Evolutionary conservation across 495 filamentous ascomycete genomes (phyloP), one percentile per base, ranked within the genome.

Genomic region (Amphirosellinia nigrospora): DNA sequence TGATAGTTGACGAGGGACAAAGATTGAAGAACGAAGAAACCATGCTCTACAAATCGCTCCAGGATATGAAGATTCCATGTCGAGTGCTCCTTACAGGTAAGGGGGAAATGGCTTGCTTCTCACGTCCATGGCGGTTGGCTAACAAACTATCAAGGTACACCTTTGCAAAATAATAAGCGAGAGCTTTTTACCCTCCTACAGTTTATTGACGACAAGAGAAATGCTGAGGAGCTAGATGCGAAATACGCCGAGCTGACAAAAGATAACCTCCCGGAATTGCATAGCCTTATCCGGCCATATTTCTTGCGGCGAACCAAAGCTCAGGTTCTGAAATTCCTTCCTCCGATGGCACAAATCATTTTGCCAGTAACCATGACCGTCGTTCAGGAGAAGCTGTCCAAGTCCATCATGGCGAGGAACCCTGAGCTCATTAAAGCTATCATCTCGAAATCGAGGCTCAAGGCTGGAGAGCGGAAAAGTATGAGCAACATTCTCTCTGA

Each of bases 1-100:
- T 99, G 38, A 86, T 99, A 46, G 93, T 98, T 13, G 96, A 99
- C 74, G 96, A 99, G 82, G 96, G 96, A 15, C 96, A 99, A 74
- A 89, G 96, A 5, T 83, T 99, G 58, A 99, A 99, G 79, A 98
- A 96, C 70, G 94, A 98, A 73, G 89, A 91, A 74, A 94, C 90
- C 50, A 82, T 88, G 11, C 89, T 98, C 4, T 98, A 98, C 78
- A 84, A 83, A 58, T 87, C 91, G 4, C 85, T 99, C 15, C 86
- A 81, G 28, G 81, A 84, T 9, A 86, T 97, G 72, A 92, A 90
- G 26, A 88, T 92, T 43, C 89, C 89, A 0, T 97, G 93, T 75
- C 92, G 93, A 67, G 82, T 96, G 28, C 84, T 99, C 13, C 83
- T 99, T 28, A 98, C 96, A 0, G 93, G 75, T 76, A 53, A 74